phyloP scores from a whole-genome alignment of 768 basidiomycete genomes.

The Leccinum ochraceum region DNA sequence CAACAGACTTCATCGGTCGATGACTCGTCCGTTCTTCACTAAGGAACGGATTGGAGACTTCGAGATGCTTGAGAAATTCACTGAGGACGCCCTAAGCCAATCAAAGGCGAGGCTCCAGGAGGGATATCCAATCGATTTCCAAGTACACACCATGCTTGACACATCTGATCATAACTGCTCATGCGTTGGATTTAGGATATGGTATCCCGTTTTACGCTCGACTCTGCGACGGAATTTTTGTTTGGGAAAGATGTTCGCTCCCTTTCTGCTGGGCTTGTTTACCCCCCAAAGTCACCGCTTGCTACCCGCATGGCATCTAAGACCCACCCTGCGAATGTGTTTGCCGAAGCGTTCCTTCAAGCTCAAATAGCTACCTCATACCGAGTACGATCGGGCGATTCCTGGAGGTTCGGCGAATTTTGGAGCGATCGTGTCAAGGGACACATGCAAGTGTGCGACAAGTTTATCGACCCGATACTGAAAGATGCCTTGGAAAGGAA shows the following conservation, averaged over 20 bases:
- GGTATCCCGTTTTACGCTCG: conserved; percentile 57
- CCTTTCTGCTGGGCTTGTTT: conserved; percentile 48
- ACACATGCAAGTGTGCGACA: conserved; percentile 48
- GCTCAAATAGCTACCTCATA: conserved; percentile 44
- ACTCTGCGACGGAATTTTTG: conserved; percentile 60
- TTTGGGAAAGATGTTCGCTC: conserved; percentile 52
- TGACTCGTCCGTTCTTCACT: conserved; percentile 64
- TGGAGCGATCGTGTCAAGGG: conserved; percentile 47
- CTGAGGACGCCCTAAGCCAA: conserved; percentile 47
- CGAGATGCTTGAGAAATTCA: conserved; percentile 54
- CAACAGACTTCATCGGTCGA: conserved; percentile 1
- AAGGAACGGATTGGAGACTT: conserved; percentile 55
- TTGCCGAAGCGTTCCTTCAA: conserved; percentile 50
- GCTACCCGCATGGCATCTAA: conserved; percentile 8
- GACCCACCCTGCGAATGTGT: conserved; percentile 40
- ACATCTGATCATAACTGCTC: neutral
- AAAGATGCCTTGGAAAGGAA: conserved; percentile 45
- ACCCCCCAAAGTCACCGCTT: conserved; percentile 37
- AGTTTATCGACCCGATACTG: conserved; percentile 56
- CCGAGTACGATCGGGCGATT: conserved; percentile 41
- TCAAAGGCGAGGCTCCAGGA: conserved; percentile 43
- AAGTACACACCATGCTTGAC: conserved; percentile 33
- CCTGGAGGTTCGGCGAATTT: conserved; percentile 57
- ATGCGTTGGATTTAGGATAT: conserved; percentile 41
- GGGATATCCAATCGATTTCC: conserved; percentile 57